A percentile compares a stretch with the other conserved stretches of the same genome.
Evolutionary conservation across 2,329 filamentous ascomycete species (phyloP).

Genomic region (Cryphonectria naterciae): DNA sequence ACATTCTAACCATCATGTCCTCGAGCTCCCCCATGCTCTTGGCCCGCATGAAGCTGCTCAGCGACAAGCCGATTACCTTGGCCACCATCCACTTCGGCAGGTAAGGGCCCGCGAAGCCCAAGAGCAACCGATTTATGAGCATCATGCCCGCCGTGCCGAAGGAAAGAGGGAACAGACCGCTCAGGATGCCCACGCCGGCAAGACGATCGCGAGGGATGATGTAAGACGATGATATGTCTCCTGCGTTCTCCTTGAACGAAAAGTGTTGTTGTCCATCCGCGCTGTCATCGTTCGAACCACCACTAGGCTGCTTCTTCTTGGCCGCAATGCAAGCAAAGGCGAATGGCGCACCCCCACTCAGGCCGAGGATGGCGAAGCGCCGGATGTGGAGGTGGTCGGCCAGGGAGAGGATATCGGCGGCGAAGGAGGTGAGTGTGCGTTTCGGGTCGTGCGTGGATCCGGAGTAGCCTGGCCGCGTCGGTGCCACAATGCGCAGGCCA

Average conservation of each 20-base stretch:
- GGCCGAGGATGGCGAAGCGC: constrained; percentile 35
- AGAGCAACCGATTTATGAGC: constrained; percentile 25
- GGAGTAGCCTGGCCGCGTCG: constrained; percentile 40
- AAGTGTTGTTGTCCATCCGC: not conserved
- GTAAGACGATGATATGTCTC: constrained; percentile 1
- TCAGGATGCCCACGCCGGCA: constrained; percentile 29
- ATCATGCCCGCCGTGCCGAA: constrained; percentile 34
- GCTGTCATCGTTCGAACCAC: not conserved
- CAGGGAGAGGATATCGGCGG: constrained; percentile 33
- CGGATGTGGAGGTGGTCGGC: constrained; percentile 29
- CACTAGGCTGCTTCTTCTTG: not conserved
- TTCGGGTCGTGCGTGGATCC: constrained; percentile 23
- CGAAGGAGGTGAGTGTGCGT: constrained; percentile 33
- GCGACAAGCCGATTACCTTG: not conserved
- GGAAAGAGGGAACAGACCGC: constrained; percentile 30
- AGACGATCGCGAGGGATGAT: constrained; percentile 29
- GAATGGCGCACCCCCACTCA: constrained; percentile 37
- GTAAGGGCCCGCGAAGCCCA: constrained; percentile 30
- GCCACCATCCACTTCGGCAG: constrained; percentile 25
- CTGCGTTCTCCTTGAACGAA: not conserved
- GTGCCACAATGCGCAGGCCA: constrained; percentile 36
- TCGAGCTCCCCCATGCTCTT: not conserved
- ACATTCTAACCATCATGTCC: not conserved
- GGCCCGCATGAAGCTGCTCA: not conserved
- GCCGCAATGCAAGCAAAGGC: constrained; percentile 32